Conservation (phyloP, 495 filamentous ascomycete species). For the Mycothermus thermophilus region DNA sequence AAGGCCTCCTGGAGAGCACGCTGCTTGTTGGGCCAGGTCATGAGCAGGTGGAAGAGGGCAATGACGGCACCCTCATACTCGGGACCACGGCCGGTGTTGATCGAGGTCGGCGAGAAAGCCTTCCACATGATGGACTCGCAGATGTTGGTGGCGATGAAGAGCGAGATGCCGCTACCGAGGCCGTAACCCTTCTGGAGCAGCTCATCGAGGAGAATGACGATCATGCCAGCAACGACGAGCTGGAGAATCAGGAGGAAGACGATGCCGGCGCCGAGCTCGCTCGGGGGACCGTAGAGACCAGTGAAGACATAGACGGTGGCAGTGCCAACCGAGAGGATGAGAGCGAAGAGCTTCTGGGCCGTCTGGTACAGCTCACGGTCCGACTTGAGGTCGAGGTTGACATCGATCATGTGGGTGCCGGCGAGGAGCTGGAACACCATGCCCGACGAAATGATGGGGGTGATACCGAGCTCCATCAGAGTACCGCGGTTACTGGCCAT, state of each 20-base stretch:
- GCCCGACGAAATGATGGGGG: constrained; percentile 97
- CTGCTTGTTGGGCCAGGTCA: constrained; percentile 98
- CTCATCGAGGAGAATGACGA: constrained; percentile 98
- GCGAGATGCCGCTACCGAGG: constrained; percentile 92
- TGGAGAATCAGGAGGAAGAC: constrained; percentile 95
- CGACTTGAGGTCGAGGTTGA: constrained; percentile 98
- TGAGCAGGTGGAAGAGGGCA: constrained; percentile 91
- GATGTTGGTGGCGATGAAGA: constrained; percentile 99
- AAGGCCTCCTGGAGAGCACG: constrained; percentile 94
- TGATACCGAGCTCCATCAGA: constrained; percentile 97
- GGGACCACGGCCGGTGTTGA: constrained; percentile 97
- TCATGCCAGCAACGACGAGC: constrained; percentile 88
- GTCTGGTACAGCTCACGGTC: constrained; percentile 99
- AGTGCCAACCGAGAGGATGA: constrained; percentile 94
- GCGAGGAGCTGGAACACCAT: constrained; percentile 99
- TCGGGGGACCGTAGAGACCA: constrained; percentile 91
- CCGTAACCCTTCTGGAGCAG: constrained; percentile 99
- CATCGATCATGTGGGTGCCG: constrained; percentile 98
- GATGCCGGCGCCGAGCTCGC: constrained; percentile 91
- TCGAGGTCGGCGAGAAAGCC: constrained; percentile 96
- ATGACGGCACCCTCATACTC: constrained; percentile 99
- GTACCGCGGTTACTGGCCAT: constrained; percentile 97
- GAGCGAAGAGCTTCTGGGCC: constrained; percentile 97
- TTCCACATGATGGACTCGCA: constrained; percentile 99
- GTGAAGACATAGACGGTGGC: constrained; percentile 94